Base-by-base conservation (phyloP, 1,284 basidiomycete genomes). In the Sporisorium exsertum region DNA sequence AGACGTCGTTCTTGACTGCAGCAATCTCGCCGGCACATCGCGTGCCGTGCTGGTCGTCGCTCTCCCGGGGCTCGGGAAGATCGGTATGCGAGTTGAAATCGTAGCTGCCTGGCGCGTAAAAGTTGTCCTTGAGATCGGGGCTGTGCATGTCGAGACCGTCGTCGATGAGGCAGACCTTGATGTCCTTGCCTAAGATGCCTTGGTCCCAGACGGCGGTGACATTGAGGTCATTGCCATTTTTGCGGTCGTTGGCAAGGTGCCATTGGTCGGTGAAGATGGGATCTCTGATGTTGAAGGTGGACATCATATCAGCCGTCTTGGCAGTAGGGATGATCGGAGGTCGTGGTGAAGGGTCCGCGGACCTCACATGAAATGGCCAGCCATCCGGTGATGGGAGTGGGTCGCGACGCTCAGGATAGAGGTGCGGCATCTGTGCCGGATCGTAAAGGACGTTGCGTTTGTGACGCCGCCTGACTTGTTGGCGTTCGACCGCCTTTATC, bases 21-120 rank as follows among this genome's bases (percentile, higher is more conserved):
- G 94, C 95, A 60, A 99, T 92, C 86, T 99, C 97, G 33, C 97
- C 97, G 1, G 96, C 96, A 85, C 97, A 99, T 3, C 97, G 92
- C 0, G 97, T 99, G 18, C 97, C 97, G 84, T 99, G 97, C 85
- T 94, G 93, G 82, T 99, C 97, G 79, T 99, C 95, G 26, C 89
- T 89, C 51, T 97, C 90, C 57, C 92, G 90, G 0, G 97, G 97
- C 46, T 92, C 92, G 5, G 97, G 97, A 12, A 97, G 88, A 10
- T 91, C 88, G 37, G 90, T 91, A 84, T 99, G 94, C 82, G 97
- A 94, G 86, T 99, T 99, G 86, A 95, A 99, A 86, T 99, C 96
- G 86, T 95, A 94, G 0, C 95, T 98, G 64, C 95, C 92, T 46
- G 90, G 91, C 10, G 92, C 91, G 83, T 92, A 94, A 86, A 97